phyloP scores from a whole-genome alignment of 208 protist species.

The Crithidia brevicula region DNA sequence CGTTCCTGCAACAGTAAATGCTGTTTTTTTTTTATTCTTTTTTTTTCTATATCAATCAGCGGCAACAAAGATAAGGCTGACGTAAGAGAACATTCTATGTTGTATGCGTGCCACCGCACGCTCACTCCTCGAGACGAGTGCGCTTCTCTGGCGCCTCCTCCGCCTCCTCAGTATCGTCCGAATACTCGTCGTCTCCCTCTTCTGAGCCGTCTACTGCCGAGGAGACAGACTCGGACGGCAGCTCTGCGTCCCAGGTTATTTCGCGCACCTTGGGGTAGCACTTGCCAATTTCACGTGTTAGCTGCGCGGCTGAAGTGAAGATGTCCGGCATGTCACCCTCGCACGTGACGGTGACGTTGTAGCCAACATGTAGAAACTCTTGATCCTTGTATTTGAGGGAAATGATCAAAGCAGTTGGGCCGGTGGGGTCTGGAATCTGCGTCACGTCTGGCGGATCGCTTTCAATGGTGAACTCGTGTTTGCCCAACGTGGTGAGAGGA shows the following conservation, averaged over 20 bases:
- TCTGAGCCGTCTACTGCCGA: background rate
- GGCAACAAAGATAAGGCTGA: no score
- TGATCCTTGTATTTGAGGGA: constrained; percentile 63
- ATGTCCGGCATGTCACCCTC: constrained; percentile 76
- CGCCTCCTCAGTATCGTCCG: background rate
- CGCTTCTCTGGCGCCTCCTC: constrained; percentile 13
- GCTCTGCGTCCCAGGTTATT: constrained; percentile 39
- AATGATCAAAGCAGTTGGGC: constrained; percentile 75
- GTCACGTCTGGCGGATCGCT: constrained; percentile 71
- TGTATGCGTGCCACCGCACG: background rate
- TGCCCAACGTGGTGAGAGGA: constrained; percentile 57
- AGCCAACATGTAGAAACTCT: constrained; percentile 84
- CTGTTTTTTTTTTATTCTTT: no score
- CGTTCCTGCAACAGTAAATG: no score
- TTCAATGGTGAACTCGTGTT: constrained; percentile 70
- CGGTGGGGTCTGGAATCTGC: constrained; percentile 79
- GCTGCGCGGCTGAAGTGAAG: constrained; percentile 54
- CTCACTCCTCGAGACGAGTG: constrained; percentile 1
- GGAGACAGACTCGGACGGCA: background rate
- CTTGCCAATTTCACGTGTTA: constrained; percentile 55
- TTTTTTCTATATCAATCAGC: no score
- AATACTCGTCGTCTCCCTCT: background rate
- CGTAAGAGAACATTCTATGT: background rate
- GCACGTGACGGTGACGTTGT: constrained; percentile 67
- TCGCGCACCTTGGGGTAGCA: constrained; percentile 52